Percentiles rank a stretch among this genome's conserved stretches.
phyloP scores from a whole-genome alignment of 805 yeast genomes.

The Yamadazyma insecticola region DNA sequence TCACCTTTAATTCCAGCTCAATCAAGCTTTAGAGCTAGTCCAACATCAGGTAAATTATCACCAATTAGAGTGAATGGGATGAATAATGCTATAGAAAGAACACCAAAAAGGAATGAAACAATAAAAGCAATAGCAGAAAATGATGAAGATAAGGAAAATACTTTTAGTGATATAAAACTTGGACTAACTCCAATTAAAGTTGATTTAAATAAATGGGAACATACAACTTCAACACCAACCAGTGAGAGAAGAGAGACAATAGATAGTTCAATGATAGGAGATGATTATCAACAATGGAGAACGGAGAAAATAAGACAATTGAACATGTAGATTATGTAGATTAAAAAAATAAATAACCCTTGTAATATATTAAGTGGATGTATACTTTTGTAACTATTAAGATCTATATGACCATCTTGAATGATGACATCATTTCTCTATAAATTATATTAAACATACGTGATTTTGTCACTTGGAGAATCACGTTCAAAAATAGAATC shows the following conservation, averaged over 20 bases:
- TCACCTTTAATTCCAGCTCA: conserved; percentile 7
- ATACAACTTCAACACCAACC: conserved; percentile 11
- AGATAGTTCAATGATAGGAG: conserved; percentile 37
- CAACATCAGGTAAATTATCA: conserved; percentile 5
- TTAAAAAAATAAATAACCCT: no score
- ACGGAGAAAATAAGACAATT: conserved; percentile 29
- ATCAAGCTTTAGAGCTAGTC: not conserved
- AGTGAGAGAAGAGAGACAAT: conserved; percentile 14
- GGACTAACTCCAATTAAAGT: conserved; percentile 10
- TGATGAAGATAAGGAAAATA: conserved; percentile 9
- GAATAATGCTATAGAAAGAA: not conserved
- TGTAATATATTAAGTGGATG: not conserved
- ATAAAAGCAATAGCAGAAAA: conserved; percentile 1
- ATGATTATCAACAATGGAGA: conserved; percentile 38
- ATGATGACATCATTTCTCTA: not conserved
- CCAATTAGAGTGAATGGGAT: conserved; percentile 7
- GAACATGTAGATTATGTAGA: conserved; percentile 3
- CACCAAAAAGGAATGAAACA: not conserved
- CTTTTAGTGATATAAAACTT: conserved; percentile 1
- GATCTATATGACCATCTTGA: no score
- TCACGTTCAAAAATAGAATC: conserved; percentile 9
- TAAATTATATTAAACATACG: conserved; percentile 7
- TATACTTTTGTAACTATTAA: not conserved
- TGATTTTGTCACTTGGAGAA: conserved; percentile 4
- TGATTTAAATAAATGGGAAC: conserved; percentile 5